A percentile compares a stretch with the other conserved stretches of the same genome.
Evolutionary conservation across 148 eudicot species (phyloP).

Genomic region (Tetragonia tetragonoides): DNA sequence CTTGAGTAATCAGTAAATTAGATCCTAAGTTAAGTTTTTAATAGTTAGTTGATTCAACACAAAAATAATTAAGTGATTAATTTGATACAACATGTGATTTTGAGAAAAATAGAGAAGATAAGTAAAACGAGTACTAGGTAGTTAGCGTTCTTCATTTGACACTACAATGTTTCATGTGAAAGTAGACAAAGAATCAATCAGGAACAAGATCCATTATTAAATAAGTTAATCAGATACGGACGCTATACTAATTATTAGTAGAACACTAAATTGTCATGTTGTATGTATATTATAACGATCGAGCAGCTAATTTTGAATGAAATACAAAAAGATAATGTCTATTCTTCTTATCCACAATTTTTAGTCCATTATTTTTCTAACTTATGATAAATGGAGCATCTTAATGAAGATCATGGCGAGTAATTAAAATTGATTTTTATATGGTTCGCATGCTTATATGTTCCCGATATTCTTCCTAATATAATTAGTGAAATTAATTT

Average conservation of each 20-base stretch:
- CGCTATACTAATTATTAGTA: background rate
- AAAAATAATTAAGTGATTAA: too few species aligned
- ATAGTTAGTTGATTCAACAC: too few species aligned
- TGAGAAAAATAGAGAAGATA: too few species aligned
- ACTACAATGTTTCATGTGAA: background rate
- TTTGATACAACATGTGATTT: too few species aligned
- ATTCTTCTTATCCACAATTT: constrained; percentile 13
- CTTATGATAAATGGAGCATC: constrained; percentile 13
- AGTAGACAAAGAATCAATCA: background rate
- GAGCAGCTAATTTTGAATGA: constrained; percentile 32
- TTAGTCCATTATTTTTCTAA: background rate
- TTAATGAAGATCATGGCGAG: background rate
- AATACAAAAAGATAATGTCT: background rate
- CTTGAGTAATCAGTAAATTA: too few species aligned
- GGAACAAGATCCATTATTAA: background rate
- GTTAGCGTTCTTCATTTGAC: background rate
- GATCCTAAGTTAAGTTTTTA: too few species aligned
- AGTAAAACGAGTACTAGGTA: too few species aligned
- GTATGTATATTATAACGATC: background rate
- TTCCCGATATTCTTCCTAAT: background rate
- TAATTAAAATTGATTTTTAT: constrained; percentile 8
- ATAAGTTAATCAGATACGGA: background rate
- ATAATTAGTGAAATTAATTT: background rate
- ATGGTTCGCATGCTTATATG: constrained; percentile 14
- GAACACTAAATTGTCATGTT: constrained; percentile 32